A percentile compares a stretch with the other conserved stretches of the same genome.
Conservation (phyloP, 1,284 basidiomycete genomes). For the Termitomyces sp. region DNA sequence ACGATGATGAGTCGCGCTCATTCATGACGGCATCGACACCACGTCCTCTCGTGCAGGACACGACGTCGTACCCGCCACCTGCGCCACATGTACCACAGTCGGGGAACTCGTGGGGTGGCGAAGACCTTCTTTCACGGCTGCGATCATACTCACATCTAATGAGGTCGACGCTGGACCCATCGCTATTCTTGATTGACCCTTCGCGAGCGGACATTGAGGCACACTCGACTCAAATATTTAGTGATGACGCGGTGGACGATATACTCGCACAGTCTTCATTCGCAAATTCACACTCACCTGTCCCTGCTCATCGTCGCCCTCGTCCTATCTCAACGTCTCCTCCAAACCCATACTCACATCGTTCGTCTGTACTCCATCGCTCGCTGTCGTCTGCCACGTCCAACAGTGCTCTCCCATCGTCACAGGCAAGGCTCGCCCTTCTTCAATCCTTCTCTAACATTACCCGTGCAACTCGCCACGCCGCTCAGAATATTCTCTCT, state of each 20-base stretch:
- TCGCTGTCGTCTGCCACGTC: conserved; percentile 54
- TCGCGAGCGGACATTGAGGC: conserved; percentile 85
- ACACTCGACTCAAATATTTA: conserved; percentile 78
- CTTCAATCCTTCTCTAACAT: conserved; percentile 86
- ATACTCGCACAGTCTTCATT: conserved; percentile 75
- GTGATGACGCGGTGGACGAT: conserved; percentile 78
- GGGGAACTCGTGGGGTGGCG: conserved; percentile 73
- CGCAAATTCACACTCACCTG: conserved; percentile 73
- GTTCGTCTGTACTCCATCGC: conserved; percentile 74
- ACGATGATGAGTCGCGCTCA: conserved; percentile 91
- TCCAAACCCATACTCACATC: conserved; percentile 55
- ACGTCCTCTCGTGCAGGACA: conserved; percentile 26
- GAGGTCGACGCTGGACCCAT: conserved; percentile 73
- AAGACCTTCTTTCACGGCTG: conserved; percentile 73
- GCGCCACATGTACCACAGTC: conserved; percentile 40
- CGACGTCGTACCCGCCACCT: conserved; percentile 58
- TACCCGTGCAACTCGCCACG: conserved; percentile 82
- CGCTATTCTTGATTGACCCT: conserved; percentile 89
- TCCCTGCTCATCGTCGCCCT: conserved; percentile 76
- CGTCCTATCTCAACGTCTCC: conserved; percentile 49
- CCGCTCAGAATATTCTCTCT: conserved; percentile 87
- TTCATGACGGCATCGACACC: conserved; percentile 51
- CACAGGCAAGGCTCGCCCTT: conserved; percentile 70
- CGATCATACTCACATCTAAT: conserved; percentile 71
- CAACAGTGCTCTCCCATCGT: conserved; percentile 44